Evolutionary conservation across 2,329 filamentous ascomycete species (phyloP), one percentile per base, ranked within the genome.

Genomic region (Ceratocystis albifundus): DNA sequence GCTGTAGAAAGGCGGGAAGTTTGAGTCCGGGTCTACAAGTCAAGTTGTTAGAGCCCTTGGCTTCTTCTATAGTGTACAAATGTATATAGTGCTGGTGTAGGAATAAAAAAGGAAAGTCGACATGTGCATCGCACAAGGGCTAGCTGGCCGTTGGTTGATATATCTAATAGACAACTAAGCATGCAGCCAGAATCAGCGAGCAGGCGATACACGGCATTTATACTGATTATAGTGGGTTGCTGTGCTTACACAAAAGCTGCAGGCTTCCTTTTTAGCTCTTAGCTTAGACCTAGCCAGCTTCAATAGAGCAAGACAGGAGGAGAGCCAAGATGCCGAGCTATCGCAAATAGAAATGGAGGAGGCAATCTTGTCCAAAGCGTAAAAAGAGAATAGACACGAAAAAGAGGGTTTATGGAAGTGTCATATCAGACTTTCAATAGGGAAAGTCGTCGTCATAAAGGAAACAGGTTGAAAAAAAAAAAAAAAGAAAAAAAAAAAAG

Each of bases 231-330:
- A 48, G n/a, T 65, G 20, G 41, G 53, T 66, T 50, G 45, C 30
- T 28, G 20, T 32, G 59, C 65, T 66, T 66, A 66, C 65, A 66
- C 46, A 57, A 62, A 50, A 66, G 45, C 28, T 62, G 59, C 59
- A 66, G 65, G 65, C 45, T 66, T 62, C 59, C 59, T 59, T 59
- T 32, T 59, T 59, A n/a, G 28, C 10, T 32, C 28, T 41, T 59
- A 36, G 55, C 55, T 59, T 30, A 17, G 25, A 41, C 15, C 25
- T 32, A 59, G 15, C 8, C 8, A 53, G 22, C 48, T 25, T 20
- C n/a, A 50, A 22, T 10, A 30, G 22, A 57, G 8, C 46, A 28
- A 28, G 20, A 55, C 50, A 30, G 36, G 36, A 30, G 36, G 36
- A 41, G 25, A 12, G 12, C 50, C 12, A 28, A 59, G 25, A 53